Evolutionary conservation across 495 filamentous ascomycete genomes (phyloP), one percentile per base, ranked within the genome.

Genomic region (Talaromyces liani): DNA sequence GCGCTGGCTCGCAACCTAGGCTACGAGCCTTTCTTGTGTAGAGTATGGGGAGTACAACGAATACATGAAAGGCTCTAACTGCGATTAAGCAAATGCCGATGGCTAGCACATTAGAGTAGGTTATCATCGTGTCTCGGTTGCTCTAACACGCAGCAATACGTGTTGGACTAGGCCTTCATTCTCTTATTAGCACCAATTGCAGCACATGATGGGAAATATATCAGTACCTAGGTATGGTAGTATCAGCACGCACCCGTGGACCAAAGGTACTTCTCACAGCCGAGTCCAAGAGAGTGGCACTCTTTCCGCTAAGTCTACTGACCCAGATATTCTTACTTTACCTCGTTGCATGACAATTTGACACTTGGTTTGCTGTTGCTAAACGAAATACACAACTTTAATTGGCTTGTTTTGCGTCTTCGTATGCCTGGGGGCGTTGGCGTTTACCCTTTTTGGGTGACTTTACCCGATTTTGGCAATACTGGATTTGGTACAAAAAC

Each of bases 1-100:
- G 45, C 1, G 45, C 7, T n/a, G 65, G 53, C 22, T 62, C 69
- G 65, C 76, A 79, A 59, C 72, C 68, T 59, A 73, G 65, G 10
- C 49, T 58, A 20, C 68, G 71, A 10, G 72, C 73, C 55, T 70
- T 72, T 49, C 45, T 49, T 49, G 14, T 49, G 45, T 49, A 49
- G 45, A 14, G 45, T 49, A 49, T 2, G 18, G 45, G 45, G 18
- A 49, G 45, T 49, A 49, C 45, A 49, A 49, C 12, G 14, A 49
- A 49, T 49, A 49, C 45, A 9, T 49, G 45, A 49, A 49, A 16
- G 45, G 8, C 45, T 49, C 45, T 5, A 49, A 20, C 18, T 20
- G 45, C 45, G 18, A 49, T n/a, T 20, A 49, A 49, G 14, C 45
- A 49, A 16, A 49, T 49, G 14, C 14, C 45, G 12, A 49, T 16